Evolutionary conservation across 208 protist genomes (phyloP).

Genomic region (Trypanosoma boissoni): DNA sequence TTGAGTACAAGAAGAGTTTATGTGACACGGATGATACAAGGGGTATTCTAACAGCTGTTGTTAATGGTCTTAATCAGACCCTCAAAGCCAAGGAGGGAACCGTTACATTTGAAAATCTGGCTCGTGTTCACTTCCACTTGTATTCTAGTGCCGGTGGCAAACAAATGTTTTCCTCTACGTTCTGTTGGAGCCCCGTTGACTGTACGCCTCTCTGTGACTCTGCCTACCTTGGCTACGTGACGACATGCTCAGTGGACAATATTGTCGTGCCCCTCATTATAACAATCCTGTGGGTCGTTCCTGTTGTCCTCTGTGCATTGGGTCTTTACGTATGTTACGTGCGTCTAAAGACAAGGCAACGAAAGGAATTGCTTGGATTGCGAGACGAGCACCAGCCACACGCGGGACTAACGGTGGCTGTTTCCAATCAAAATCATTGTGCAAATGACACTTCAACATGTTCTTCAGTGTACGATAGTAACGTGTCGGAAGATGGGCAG

Average conservation of each 20-base stretch:
- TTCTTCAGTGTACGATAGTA: no score
- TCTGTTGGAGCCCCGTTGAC: slow-evolving; percentile 39
- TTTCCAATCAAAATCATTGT: neutral
- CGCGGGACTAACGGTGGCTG: neutral
- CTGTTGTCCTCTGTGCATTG: slow-evolving; percentile 24
- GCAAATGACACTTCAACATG: neutral
- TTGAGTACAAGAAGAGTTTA: slow-evolving; percentile 31
- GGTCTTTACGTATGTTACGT: slow-evolving; percentile 34
- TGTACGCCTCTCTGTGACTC: slow-evolving; percentile 38
- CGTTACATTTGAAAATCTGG: slow-evolving; percentile 21
- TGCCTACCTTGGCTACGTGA: slow-evolving; percentile 26
- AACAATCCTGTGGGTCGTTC: slow-evolving; percentile 30
- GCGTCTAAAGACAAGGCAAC: slow-evolving; percentile 27
- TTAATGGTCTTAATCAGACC: slow-evolving; percentile 33
- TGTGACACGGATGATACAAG: slow-evolving; percentile 28
- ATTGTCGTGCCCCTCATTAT: slow-evolving; percentile 38
- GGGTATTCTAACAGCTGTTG: slow-evolving; percentile 28
- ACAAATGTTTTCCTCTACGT: slow-evolving; percentile 32
- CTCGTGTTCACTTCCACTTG: slow-evolving; percentile 27
- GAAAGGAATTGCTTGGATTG: slow-evolving; percentile 9
- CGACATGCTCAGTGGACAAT: slow-evolving; percentile 28
- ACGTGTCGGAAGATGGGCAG: neutral
- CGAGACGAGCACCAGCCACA: neutral
- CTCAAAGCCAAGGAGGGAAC: slow-evolving; percentile 20
- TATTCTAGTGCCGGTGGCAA: slow-evolving; percentile 11